A percentile compares a stretch with the other conserved stretches of the same genome.
Conservation (phyloP, 1,284 basidiomycete genomes). For the Moesziomyces sp. region DNA sequence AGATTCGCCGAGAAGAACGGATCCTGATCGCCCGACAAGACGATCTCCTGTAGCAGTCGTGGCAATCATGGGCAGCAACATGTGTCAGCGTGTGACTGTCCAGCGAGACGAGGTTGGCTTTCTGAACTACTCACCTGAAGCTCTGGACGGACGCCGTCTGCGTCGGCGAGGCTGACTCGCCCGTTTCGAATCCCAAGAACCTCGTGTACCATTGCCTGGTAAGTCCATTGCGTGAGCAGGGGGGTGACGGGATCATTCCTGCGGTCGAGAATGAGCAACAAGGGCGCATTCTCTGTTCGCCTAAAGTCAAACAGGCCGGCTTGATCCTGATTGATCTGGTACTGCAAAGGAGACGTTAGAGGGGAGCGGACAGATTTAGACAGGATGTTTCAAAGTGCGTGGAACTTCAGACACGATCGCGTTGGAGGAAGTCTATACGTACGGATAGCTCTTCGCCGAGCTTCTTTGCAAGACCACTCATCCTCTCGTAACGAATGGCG, state of each 20-base stretch:
- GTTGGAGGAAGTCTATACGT: constrained; percentile 44
- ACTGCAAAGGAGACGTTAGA: constrained; percentile 21
- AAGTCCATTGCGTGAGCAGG: constrained; percentile 97
- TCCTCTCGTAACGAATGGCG: constrained; percentile 90
- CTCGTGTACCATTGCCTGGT: constrained; percentile 99
- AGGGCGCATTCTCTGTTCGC: constrained; percentile 71
- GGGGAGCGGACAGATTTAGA: neutral
- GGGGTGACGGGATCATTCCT: constrained; percentile 98
- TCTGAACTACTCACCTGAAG: constrained; percentile 72
- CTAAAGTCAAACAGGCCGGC: constrained; percentile 71
- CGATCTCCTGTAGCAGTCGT: constrained; percentile 80
- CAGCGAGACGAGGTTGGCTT: neutral
- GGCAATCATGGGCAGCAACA: neutral
- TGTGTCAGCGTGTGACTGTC: neutral
- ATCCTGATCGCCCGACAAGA: constrained; percentile 89
- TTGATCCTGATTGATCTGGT: constrained; percentile 68
- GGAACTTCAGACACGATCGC: no score
- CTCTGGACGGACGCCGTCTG: constrained; percentile 88
- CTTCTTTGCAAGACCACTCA: constrained; percentile 90
- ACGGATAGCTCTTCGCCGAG: constrained; percentile 87
- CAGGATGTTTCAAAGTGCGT: no score
- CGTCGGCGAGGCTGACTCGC: constrained; percentile 82
- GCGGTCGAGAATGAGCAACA: constrained; percentile 78
- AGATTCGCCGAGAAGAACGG: constrained; percentile 93
- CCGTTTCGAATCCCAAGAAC: constrained; percentile 93